Evolutionary conservation across 805 yeast genomes (phyloP), one percentile per base, ranked within the genome.

Genomic region (Starmerella ratchasimensis): DNA sequence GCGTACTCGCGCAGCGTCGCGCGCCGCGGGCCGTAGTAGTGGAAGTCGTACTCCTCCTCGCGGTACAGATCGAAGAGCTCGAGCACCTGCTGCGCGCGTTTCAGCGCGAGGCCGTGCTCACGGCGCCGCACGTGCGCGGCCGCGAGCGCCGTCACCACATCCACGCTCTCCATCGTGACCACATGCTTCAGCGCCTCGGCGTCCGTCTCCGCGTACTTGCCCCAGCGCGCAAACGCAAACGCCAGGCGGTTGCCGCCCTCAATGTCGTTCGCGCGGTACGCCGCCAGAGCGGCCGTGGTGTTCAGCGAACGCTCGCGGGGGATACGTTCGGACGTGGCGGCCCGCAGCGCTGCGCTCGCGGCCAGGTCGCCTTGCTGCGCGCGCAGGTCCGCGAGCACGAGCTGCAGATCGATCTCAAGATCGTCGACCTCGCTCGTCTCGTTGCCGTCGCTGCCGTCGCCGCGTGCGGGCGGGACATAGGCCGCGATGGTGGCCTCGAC

Each of bases 1-100:
- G 80, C 49, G 54, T 88, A 90, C 7, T 88, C 76, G 46, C 93
- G 70, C 19, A 88, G 76, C 5, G 96, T 82, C 17, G 96, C 97
- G 49, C 79, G 74, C 59, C 95, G 72, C 67, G 81, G 72, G 55
- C 93, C 80, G 57, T 82, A 90, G 32, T 80, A 76, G 56, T 90
- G 97, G 76, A 88, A 90, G 57, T 90, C 99, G 46, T 79, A 68
- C 62, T 90, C 96, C 54, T 90, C 98, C 44, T 71, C 72, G 53
- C 65, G 71, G 59, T 74, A 84, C 37, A 74, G 79, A 31, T 72
- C 67, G 58, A 74, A 84, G 22, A 80, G 70, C 42, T 73, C 72
- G 34, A 73, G 62, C 32, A 84, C 67, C 2, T 82, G 75, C 29
- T 62, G 57, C 54, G 69, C 81, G 51, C 97, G 70, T 59, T 90